These are phyloP conservation scores for Penicillium salamii DNA, from an alignment of 495 filamentous ascomycete genomes.

Conservation along the genomic window DNA sequence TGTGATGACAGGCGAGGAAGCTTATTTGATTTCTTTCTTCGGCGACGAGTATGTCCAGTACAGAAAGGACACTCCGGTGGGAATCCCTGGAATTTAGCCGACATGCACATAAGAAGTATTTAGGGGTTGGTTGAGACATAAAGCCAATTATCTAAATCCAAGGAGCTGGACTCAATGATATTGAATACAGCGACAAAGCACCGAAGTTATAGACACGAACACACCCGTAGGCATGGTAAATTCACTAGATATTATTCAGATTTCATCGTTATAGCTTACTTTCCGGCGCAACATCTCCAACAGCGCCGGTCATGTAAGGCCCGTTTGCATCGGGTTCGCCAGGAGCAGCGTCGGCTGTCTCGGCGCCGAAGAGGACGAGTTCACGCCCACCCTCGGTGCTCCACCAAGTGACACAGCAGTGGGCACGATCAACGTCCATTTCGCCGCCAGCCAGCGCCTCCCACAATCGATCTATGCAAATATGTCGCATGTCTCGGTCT, in stretches of 20 bases:
- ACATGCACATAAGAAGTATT: not conserved
- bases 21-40: conserved; percentile 75
- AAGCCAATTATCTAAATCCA: not conserved
- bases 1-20: conserved; percentile 63
- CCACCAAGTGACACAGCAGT: conserved; percentile 89
- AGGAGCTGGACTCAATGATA: not conserved
- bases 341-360: conserved; percentile 24
- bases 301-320: conserved; percentile 59
- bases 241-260: not conserved
- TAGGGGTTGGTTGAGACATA: not conserved
- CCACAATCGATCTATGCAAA: conserved; percentile 78
- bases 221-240: conserved; percentile 4
- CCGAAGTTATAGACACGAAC: conserved; percentile 8
- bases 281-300: conserved; percentile 42
- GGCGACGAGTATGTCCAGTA: conserved; percentile 78
- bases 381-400: conserved; percentile 65
- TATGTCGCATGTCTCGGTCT: conserved; percentile 58
- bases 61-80: conserved; percentile 59
- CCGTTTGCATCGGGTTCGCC: conserved; percentile 22
- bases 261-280: conserved; percentile 35
- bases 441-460: conserved; percentile 78
- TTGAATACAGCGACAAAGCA: conserved; percentile 1
- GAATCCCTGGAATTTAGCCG: conserved; percentile 67
- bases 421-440: conserved; percentile 86
- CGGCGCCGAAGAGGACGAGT: conserved; percentile 56